Conservation (phyloP, 2,329 filamentous ascomycete genomes). For the Albophoma yamanashiensis region DNA sequence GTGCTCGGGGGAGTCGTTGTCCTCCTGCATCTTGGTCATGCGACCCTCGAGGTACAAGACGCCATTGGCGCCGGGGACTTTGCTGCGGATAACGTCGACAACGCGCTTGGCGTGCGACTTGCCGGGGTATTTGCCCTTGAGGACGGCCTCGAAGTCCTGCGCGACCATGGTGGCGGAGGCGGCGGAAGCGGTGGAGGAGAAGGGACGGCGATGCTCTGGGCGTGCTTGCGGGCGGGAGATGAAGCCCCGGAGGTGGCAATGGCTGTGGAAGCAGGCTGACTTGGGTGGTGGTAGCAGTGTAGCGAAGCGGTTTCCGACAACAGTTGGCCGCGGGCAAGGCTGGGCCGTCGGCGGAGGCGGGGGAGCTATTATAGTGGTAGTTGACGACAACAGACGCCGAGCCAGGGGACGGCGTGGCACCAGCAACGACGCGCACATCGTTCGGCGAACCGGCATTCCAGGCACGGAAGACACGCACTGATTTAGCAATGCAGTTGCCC, state of each 20-base stretch:
- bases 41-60: conserved; percentile 84
- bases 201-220: background rate
- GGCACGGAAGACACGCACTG: background rate
- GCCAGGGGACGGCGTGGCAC: background rate
- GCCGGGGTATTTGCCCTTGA: conserved; percentile 63
- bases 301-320: background rate
- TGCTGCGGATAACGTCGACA: conserved; percentile 62
- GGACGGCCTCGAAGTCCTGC: conserved; percentile 37
- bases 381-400: background rate
- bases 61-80: conserved; percentile 53
- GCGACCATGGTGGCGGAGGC: conserved; percentile 19
- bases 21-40: conserved; percentile 71
- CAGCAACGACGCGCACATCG: too few species aligned
- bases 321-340: background rate
- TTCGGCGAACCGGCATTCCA: background rate
- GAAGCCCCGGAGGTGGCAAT: background rate
- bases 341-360: background rate
- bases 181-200: background rate
- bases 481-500: background rate
- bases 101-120: conserved; percentile 81
- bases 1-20: conserved; percentile 73
- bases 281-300: background rate
- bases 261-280: background rate
- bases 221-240: background rate
- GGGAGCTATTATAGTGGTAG: background rate